Conservation (phyloP, 371 early-diverging fungal genomes). For the Capillidium rhysosporum region DNA sequence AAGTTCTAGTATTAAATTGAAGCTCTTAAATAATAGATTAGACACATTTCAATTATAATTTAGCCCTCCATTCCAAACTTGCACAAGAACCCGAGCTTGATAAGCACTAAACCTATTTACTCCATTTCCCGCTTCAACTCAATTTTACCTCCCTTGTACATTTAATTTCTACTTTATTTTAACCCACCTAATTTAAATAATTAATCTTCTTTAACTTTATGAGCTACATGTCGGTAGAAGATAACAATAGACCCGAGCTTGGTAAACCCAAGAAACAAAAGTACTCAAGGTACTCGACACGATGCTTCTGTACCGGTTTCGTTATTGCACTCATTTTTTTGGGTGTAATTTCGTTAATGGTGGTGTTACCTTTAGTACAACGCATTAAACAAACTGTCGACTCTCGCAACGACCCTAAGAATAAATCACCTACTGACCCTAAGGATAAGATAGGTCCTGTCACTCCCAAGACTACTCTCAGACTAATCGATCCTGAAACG, state of each 20-base stretch:
- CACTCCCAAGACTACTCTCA: background rate
- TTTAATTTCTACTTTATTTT: too few species aligned
- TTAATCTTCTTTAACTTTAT: background rate
- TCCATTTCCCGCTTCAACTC: too few species aligned
- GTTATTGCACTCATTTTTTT: background rate
- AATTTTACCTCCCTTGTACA: too few species aligned
- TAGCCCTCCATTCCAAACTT: too few species aligned
- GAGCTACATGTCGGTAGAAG: background rate
- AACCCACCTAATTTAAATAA: too few species aligned
- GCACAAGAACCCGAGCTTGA: too few species aligned
- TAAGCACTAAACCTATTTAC: too few species aligned
- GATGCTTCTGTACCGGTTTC: slow-evolving; percentile 5
- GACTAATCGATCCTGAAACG: slow-evolving; percentile 13
- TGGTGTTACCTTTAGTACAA: slow-evolving; percentile 3
- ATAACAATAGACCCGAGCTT: background rate
- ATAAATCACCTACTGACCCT: background rate
- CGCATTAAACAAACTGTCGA: background rate
- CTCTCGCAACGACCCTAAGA: background rate
- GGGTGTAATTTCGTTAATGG: background rate
- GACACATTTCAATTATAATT: too few species aligned
- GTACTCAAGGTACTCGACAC: background rate
- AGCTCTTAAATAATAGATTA: too few species aligned
- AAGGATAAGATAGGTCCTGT: background rate
- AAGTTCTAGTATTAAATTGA: too few species aligned
- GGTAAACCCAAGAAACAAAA: background rate